Conservation (phyloP, 176 grass and related monocot species). For the Rhynchospora tenuis region DNA sequence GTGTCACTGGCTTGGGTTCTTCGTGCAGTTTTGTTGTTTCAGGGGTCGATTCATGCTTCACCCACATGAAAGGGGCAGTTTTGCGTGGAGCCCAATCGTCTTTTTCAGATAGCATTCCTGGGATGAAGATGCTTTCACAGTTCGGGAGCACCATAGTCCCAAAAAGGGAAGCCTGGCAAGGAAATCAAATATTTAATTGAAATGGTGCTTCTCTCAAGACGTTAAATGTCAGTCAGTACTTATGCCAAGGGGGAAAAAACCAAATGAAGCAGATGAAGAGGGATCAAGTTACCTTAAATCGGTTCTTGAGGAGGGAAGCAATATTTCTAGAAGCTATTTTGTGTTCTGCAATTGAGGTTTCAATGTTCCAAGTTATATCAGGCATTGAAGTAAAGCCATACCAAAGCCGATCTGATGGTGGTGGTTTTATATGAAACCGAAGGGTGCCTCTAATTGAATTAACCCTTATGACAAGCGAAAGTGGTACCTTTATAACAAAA, state of each 20-base stretch:
- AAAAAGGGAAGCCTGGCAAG: constrained; percentile 54
- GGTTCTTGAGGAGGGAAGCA: constrained; percentile 57
- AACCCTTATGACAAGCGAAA: constrained; percentile 74
- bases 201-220: neutral
- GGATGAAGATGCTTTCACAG: constrained; percentile 73
- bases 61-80: constrained; percentile 71
- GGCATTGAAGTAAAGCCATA: constrained; percentile 82
- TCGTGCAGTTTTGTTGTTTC: constrained; percentile 56
- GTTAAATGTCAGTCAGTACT: neutral
- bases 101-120: constrained; percentile 78
- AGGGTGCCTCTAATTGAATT: constrained; percentile 59
- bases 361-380: constrained; percentile 83
- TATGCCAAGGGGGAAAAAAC: neutral
- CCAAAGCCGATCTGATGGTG: constrained; percentile 94
- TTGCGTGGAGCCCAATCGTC: constrained; percentile 81
- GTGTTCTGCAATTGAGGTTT: constrained; percentile 77
- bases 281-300: constrained; percentile 62
- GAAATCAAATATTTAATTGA: neutral
- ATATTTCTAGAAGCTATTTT: constrained; percentile 70
- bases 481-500: constrained; percentile 53
- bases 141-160: constrained; percentile 75
- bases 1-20: neutral
- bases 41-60: constrained; percentile 50
- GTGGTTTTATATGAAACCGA: constrained; percentile 74
- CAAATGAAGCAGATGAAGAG: neutral